These are phyloP conservation scores for Sergeia podlipaevii DNA, from an alignment of 208 protist species.

Conservation along the genomic window DNA sequence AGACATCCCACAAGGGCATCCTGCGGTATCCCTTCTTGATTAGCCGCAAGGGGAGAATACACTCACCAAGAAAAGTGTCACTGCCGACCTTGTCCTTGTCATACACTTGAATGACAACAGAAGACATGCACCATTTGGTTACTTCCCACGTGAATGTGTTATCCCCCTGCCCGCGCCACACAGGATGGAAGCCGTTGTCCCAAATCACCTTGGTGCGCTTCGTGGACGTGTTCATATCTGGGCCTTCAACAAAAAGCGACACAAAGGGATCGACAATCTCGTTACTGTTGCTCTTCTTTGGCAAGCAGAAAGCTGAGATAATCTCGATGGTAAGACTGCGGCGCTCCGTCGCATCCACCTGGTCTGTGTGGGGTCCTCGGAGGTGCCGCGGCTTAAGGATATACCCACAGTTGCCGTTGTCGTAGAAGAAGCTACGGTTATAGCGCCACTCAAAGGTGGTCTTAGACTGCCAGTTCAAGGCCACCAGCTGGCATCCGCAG, in stretches of 20 bases:
- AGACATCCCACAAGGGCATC: constrained; percentile 42
- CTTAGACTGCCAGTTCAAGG: constrained; percentile 91
- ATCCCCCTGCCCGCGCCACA: constrained; percentile 46
- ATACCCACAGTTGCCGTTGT: constrained; percentile 93
- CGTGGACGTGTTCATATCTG: constrained; percentile 19
- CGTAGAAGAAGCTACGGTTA: constrained; percentile 87
- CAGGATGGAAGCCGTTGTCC: constrained; percentile 76
- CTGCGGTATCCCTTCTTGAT: constrained; percentile 48
- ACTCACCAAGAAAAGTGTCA: constrained; percentile 42
- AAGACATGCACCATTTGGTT: constrained; percentile 39
- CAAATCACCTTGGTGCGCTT: constrained; percentile 30
- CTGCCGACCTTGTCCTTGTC: constrained; percentile 45
- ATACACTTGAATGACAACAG: constrained; percentile 63
- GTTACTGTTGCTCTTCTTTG: constrained; percentile 26
- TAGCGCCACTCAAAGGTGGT: constrained; percentile 55
- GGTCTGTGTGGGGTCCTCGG: constrained; percentile 10
- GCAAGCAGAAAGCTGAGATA: constrained; percentile 70
- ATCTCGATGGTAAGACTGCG: constrained; percentile 49
- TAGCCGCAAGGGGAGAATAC: constrained; percentile 48
- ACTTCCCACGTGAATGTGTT: constrained; percentile 47
- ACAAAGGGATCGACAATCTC: constrained; percentile 67
- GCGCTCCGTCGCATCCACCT: constrained; percentile 7
- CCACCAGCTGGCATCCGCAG: constrained; percentile 84
- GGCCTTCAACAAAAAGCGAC: constrained; percentile 45
- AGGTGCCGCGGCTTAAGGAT: constrained; percentile 89